phyloP scores from a whole-genome alignment of 768 basidiomycete species.

The Suillus weaverae region DNA sequence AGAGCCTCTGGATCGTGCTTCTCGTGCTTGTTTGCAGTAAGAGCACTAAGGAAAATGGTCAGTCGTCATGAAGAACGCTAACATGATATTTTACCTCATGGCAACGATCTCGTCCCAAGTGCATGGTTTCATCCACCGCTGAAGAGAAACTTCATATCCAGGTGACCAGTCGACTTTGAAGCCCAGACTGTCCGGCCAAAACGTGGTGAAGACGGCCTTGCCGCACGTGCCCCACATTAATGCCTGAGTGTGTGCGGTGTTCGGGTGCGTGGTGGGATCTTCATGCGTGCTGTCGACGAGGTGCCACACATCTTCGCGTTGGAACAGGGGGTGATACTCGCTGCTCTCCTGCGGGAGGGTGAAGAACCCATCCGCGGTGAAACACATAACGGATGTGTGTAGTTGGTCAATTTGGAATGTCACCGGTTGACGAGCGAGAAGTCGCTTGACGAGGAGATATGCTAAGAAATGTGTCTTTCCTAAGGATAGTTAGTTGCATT shows the following conservation, averaged over 20 bases:
- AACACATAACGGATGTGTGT: not conserved
- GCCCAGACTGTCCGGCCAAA: not conserved
- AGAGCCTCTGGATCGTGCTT: not conserved
- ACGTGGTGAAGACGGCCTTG: not conserved
- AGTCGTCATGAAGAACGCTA: not conserved
- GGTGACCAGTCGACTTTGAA: not conserved
- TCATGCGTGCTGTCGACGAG: not conserved
- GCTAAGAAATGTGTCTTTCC: slow-evolving; percentile 1
- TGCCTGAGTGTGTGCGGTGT: not conserved
- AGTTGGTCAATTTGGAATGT: not conserved
- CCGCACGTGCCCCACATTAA: not conserved
- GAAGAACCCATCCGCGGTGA: not conserved
- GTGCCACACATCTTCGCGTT: not conserved
- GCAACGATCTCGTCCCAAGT: not conserved
- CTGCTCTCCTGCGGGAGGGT: not conserved
- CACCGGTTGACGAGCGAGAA: slow-evolving; percentile 2
- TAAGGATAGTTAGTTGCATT: not conserved
- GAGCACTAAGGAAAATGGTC: not conserved
- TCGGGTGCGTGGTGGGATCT: not conserved
- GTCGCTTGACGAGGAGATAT: not conserved
- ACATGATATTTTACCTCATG: not conserved
- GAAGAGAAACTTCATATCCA: slow-evolving; percentile 2
- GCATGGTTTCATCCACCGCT: not conserved
- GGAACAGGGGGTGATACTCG: not conserved
- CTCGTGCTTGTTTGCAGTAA: not conserved